A percentile compares a stretch with the other conserved stretches of the same genome.
These are phyloP conservation scores for Trichoderma harzianum DNA, from an alignment of 2,329 filamentous ascomycete genomes.

Conservation along the genomic window DNA sequence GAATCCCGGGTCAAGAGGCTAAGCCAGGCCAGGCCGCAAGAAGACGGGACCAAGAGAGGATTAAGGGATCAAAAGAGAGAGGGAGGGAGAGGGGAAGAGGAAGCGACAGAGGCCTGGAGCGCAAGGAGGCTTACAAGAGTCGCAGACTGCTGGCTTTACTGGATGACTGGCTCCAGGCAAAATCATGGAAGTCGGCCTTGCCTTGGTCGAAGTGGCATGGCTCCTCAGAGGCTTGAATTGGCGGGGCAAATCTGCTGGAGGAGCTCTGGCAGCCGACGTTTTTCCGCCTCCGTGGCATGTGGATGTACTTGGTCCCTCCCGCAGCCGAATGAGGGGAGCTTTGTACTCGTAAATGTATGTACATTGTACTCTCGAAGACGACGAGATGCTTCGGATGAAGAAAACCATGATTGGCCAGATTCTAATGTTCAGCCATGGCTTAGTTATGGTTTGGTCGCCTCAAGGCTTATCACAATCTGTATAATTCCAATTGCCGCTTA, in stretches of 20 bases:
- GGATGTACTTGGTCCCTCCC: background rate
- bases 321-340: background rate
- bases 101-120: background rate
- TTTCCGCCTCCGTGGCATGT: constrained; percentile 29
- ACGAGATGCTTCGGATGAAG: background rate
- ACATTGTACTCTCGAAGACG: background rate
- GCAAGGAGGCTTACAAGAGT: background rate
- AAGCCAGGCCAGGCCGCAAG: background rate
- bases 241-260: constrained; percentile 18
- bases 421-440: background rate
- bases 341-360: background rate
- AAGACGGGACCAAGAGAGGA: background rate
- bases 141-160: constrained; percentile 1
- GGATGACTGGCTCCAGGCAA: constrained; percentile 18
- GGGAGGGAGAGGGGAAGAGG: background rate
- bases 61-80: too few relatives aligned
- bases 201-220: constrained; percentile 18
- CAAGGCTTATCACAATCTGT: background rate
- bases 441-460: background rate
- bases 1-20: background rate
- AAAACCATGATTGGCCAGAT: background rate
- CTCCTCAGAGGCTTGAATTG: constrained; percentile 12
- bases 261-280: constrained; percentile 23
- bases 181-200: constrained; percentile 18
- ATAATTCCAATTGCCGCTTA: too few relatives aligned